These are phyloP conservation scores for Tetrapisispora iriomotensis DNA, from an alignment of 805 yeast genomes.

Conservation along the genomic window DNA sequence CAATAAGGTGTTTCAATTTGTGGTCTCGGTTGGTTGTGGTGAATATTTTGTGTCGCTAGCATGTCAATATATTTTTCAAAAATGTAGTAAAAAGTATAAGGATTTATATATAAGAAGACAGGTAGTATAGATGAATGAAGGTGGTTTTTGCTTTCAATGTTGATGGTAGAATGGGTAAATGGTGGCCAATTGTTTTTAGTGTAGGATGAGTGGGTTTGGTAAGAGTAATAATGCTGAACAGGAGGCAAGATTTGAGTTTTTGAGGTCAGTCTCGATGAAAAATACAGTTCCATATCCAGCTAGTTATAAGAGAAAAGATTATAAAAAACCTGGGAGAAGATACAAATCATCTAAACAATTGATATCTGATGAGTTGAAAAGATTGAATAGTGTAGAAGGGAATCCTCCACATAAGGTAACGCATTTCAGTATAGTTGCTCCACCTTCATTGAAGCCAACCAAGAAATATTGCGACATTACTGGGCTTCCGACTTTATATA, in stretches of 20 bases:
- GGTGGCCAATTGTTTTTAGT: too few relatives aligned
- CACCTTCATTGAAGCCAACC: slow-evolving; percentile 74
- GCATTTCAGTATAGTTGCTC: slow-evolving; percentile 64
- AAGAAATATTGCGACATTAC: slow-evolving; percentile 90
- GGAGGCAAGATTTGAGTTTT: slow-evolving; percentile 20
- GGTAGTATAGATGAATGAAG: too few relatives aligned
- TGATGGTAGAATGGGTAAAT: too few relatives aligned
- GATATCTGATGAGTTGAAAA: slow-evolving; percentile 65
- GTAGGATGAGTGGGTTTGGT: slow-evolving; percentile 2
- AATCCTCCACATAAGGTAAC: slow-evolving; percentile 35
- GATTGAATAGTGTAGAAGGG: slow-evolving; percentile 32
- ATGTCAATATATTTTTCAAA: too few relatives aligned
- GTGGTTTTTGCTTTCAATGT: too few relatives aligned
- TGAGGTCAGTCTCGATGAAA: slow-evolving; percentile 18
- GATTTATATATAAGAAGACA: too few relatives aligned
- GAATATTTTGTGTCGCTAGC: too few relatives aligned
- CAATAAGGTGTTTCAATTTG: too few relatives aligned
- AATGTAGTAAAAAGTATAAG: too few relatives aligned
- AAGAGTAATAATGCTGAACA: background rate
- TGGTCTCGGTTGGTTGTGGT: too few relatives aligned
- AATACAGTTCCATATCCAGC: slow-evolving; percentile 28
- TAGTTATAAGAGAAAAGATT: slow-evolving; percentile 48
- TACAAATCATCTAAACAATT: slow-evolving; percentile 69
- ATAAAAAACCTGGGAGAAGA: slow-evolving; percentile 47
- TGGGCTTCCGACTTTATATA: slow-evolving; percentile 72